These are phyloP conservation scores for Blastocystis sp. DNA, from an alignment of 352 stramenopile species.

Conservation along the genomic window DNA sequence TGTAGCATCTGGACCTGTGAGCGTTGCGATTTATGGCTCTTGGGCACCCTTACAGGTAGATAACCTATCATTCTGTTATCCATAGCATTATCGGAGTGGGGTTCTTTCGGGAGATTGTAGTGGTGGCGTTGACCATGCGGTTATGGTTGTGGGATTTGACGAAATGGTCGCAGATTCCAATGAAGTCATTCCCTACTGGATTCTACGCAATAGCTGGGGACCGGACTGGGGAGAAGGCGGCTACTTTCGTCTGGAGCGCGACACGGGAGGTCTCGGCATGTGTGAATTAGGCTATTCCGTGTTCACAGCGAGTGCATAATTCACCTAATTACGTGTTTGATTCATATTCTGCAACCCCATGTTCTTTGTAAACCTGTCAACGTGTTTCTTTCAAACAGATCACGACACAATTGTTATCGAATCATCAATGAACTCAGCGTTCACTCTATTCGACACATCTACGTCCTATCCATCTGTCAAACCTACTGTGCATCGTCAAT, in stretches of 20 bases:
- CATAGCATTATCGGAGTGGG: constrained; percentile 20
- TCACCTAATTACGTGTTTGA: too few species aligned
- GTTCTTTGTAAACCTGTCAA: neutral
- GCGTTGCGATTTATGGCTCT: neutral
- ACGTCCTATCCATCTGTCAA: neutral
- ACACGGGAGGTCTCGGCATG: neutral
- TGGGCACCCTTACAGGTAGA: neutral
- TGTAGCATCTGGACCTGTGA: neutral
- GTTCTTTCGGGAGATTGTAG: neutral
- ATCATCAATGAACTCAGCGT: neutral
- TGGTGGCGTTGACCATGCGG: neutral
- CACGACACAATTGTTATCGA: neutral
- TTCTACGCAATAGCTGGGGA: constrained; percentile 34
- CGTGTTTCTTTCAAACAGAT: neutral
- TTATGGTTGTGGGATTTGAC: neutral
- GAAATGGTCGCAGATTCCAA: neutral
- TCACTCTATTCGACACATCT: neutral
- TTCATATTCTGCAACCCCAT: neutral
- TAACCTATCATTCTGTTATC: neutral
- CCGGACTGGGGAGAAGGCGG: constrained; percentile 8
- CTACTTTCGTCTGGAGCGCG: neutral
- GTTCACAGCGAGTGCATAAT: neutral
- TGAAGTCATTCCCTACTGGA: constrained; percentile 9
- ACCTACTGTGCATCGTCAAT: neutral
- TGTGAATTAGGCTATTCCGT: neutral